These are phyloP conservation scores for Fistulinella prunicolor DNA, from an alignment of 768 basidiomycete species.

Conservation along the genomic window DNA sequence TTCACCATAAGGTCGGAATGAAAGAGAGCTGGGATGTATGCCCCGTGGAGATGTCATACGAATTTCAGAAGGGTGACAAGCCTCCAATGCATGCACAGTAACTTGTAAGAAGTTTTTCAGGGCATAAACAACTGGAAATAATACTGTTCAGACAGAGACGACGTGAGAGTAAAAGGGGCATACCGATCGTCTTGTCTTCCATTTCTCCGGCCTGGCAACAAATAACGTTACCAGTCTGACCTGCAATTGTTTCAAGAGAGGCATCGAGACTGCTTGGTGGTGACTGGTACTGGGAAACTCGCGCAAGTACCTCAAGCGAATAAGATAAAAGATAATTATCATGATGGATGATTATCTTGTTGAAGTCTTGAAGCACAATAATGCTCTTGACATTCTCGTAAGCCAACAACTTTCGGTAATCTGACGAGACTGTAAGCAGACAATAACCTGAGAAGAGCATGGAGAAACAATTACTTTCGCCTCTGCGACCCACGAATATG, in stretches of 20 bases:
- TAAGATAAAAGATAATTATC: constrained; percentile 61
- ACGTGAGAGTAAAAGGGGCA: constrained; percentile 15
- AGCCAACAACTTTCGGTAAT: constrained; percentile 55
- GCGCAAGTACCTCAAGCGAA: constrained; percentile 67
- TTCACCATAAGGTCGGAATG: constrained; percentile 64
- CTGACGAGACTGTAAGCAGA: constrained; percentile 33
- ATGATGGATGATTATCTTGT: constrained; percentile 65
- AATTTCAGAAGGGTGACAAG: constrained; percentile 39
- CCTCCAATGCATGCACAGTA: constrained; percentile 61
- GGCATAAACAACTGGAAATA: constrained; percentile 60
- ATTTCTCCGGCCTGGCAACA: constrained; percentile 59
- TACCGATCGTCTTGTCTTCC: constrained; percentile 55
- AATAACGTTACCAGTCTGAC: constrained; percentile 51
- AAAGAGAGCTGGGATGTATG: constrained; percentile 27
- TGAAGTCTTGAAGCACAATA: constrained; percentile 55
- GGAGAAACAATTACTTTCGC: constrained; percentile 44
- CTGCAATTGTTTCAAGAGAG: constrained; percentile 60
- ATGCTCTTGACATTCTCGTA: constrained; percentile 51
- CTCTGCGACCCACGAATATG: constrained; percentile 59
- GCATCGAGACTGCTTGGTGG: constrained; percentile 47
- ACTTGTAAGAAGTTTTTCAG: constrained; percentile 58
- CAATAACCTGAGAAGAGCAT: neutral
- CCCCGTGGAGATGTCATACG: constrained; percentile 36
- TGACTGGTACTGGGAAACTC: constrained; percentile 50
- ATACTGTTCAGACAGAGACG: constrained; percentile 5